Conservation (phyloP, 2,329 filamentous ascomycete genomes). For the Ophiocordyceps polyrhachis-furcata region DNA sequence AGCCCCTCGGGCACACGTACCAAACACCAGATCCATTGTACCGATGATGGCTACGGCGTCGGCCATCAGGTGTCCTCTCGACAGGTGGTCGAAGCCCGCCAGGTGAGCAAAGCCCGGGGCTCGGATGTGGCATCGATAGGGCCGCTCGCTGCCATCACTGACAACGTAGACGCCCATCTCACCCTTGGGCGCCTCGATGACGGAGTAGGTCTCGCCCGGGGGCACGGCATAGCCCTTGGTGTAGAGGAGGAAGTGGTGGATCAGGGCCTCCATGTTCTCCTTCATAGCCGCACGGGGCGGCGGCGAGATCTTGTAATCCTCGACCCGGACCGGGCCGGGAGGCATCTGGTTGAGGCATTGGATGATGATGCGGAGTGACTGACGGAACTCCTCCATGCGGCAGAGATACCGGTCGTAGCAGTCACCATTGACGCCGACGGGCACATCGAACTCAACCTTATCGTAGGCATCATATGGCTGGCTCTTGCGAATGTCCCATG, state of each 20-base stretch:
- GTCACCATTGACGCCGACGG: constrained; percentile 90
- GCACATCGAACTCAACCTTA: constrained; percentile 94
- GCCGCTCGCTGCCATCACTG: constrained; percentile 87
- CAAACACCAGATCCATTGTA: constrained; percentile 79
- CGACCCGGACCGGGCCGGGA: constrained; percentile 76
- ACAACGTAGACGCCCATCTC: constrained; percentile 98
- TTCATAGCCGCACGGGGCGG: constrained; percentile 98
- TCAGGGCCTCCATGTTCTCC: constrained; percentile 99
- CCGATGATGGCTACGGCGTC: constrained; percentile 94
- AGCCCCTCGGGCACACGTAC: constrained; percentile 27
- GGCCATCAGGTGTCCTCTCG: constrained; percentile 79
- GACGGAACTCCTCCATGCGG: constrained; percentile 99
- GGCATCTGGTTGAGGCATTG: constrained; percentile 99
- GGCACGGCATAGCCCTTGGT: constrained; percentile 97
- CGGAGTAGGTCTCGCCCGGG: constrained; percentile 93
- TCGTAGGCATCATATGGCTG: constrained; percentile 96
- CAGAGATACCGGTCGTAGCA: constrained; percentile 98
- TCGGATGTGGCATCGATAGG: constrained; percentile 93
- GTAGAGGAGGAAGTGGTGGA: constrained; percentile 97
- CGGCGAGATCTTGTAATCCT: constrained; percentile 96
- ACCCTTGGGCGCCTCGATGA: constrained; percentile 98
- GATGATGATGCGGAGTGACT: constrained; percentile 94
- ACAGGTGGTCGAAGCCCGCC: constrained; percentile 82
- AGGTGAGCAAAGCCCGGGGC: constrained; percentile 94
- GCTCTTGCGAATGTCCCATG: constrained; percentile 92